Evolutionary conservation across 2,329 filamentous ascomycete genomes (phyloP), one percentile per base, ranked within the genome.

Genomic region (Xylariaceae sp.): DNA sequence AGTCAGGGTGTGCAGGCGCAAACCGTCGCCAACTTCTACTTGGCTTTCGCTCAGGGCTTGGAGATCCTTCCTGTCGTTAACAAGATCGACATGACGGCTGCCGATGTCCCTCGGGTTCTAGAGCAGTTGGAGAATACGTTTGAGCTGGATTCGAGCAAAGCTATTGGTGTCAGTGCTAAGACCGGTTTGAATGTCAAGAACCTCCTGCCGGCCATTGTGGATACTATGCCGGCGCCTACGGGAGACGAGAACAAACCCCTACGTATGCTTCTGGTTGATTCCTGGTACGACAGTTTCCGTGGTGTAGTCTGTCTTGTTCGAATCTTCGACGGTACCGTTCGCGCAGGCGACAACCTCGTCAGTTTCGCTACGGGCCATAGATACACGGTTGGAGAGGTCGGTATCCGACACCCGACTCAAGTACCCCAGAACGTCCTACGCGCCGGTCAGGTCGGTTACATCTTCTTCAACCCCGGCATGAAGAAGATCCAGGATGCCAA

Each of bases 391-490:
- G 94, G 94, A 11, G 93, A 99, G 73, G 93, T 99, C 0, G 94
- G 94, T 42, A 97, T 99, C 65, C 94, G 97, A 83, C 91, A 97
- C 70, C 94, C 94, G 0, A 81, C 90, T 49, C 90, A 92, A 69
- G 93, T 89, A 0, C 85, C 92, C 0, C 92, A 96, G 74, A 85
- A 82, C 1, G 79, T 86, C 6, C 79, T 99, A 55, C 87, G 92
- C 3, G 93, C 94, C 0, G 94, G 94, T 0, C 94, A 99, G 75
- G 91, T 99, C 2, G 94, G 94, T 54, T 99, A 99, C 71, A 86
- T 99, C 48, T 92, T 88, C 76, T 97, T 99, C 80, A 99, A 97
- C 71, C 94, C 94, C 0, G 94, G 93, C 57, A 99, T 99, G 94
- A 97, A 97, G 78, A 87, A 84, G 66, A 96, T 92, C 59, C 88